Percentiles rank a stretch among this genome's conserved stretches.
Conservation (phyloP, 2,329 filamentous ascomycete species). For the Colletotrichum sp. region DNA sequence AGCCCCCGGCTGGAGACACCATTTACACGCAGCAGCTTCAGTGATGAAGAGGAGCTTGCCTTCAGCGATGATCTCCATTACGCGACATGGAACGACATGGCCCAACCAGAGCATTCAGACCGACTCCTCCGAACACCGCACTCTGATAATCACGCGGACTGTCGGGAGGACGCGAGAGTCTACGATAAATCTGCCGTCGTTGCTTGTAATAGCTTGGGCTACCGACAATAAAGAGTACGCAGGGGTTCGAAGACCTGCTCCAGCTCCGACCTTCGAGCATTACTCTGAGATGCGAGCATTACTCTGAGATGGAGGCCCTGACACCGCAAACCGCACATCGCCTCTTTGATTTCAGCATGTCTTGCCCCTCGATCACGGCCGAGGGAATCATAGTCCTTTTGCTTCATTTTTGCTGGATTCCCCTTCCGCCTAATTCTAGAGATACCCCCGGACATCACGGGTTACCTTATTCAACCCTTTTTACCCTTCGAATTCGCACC, state of each 20-base stretch:
- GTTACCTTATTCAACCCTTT: slow-evolving; percentile 9
- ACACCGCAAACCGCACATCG: not conserved
- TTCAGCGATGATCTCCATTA: slow-evolving; percentile 20
- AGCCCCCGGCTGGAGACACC: slow-evolving; percentile 52
- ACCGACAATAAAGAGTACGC: not conserved
- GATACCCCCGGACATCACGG: slow-evolving; percentile 24
- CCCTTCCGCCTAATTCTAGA: slow-evolving; percentile 24
- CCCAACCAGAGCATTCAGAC: slow-evolving; percentile 6
- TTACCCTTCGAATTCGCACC: not conserved
- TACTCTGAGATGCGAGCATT: not conserved
- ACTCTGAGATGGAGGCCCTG: not conserved
- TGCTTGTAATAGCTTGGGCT: slow-evolving; percentile 2
- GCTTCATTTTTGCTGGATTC: slow-evolving; percentile 10
- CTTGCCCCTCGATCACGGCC: not conserved
- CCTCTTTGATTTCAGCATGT: not conserved
- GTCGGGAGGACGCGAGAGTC: not conserved
- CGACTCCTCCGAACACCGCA: not conserved
- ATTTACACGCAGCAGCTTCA: slow-evolving; percentile 48
- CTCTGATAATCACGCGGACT: not conserved
- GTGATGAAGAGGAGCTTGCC: slow-evolving; percentile 27
- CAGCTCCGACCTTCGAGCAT: not conserved
- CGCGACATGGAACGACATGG: slow-evolving; percentile 14
- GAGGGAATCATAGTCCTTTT: slow-evolving; percentile 8
- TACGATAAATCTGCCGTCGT: not conserved
- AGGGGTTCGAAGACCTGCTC: not conserved